A percentile compares a stretch with the other conserved stretches of the same genome.
phyloP scores from a whole-genome alignment of 257 asterid species.

The Nicotiana tomentosiformis region DNA sequence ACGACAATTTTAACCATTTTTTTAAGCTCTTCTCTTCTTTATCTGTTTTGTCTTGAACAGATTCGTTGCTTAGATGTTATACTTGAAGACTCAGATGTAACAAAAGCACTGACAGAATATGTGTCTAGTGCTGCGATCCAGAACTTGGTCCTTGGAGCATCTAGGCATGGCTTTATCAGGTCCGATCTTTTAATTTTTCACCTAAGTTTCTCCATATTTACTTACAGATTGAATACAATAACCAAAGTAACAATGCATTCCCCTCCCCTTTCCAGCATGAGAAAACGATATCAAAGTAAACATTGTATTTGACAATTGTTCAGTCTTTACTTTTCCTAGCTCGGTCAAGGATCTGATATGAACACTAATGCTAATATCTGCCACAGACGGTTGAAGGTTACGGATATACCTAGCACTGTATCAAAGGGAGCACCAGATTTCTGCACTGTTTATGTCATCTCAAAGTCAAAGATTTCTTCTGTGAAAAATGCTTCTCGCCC shows the following conservation, averaged over 20 bases:
- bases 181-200: slow-evolving; percentile 12
- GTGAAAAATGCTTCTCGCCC: slow-evolving; percentile 63
- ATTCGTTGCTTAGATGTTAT: slow-evolving; percentile 60
- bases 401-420: slow-evolving; percentile 48
- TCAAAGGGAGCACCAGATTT: slow-evolving; percentile 72
- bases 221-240: background rate
- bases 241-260: background rate
- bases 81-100: slow-evolving; percentile 55
- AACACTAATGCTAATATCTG: background rate
- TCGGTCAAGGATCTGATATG: background rate
- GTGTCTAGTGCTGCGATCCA: slow-evolving; percentile 62
- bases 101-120: slow-evolving; percentile 66
- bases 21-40: background rate
- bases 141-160: slow-evolving; percentile 73
- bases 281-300: background rate
- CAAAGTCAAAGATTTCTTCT: slow-evolving; percentile 69
- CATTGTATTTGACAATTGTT: background rate
- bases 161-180: slow-evolving; percentile 75
- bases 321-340: background rate
- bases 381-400: slow-evolving; percentile 55
- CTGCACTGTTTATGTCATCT: slow-evolving; percentile 70
- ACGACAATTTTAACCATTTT: no score
- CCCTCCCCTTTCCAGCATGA: background rate
- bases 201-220: background rate
- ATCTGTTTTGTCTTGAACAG: slow-evolving; percentile 23